Base-by-base conservation (phyloP, 2,329 filamentous ascomycete species). In the Alternaria arbusti region DNA sequence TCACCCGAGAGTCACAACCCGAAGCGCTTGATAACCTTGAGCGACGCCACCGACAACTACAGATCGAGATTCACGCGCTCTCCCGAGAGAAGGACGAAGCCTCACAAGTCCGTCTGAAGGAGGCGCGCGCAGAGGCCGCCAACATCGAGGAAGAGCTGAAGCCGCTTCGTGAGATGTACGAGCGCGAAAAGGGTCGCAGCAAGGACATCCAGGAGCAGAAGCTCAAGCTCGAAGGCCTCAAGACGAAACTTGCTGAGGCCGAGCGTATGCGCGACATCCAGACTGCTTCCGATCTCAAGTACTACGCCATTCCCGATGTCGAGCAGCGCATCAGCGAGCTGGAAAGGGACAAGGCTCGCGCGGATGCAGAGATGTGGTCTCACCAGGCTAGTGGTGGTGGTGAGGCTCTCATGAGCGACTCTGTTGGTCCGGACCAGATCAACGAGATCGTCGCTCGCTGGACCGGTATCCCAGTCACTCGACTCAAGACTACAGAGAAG, bases 401-500 rank as follows among this genome's bases (percentile, higher is more conserved):
- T 57, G 88, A 88, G 60, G 78, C 92, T 23, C 90, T 98, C 79
- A 87, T 98, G 58, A 96, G 94, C 4, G 96, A 99, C 78, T 88
- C 96, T 50, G 96, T 99, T 69, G 96, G 96, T 6, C 94, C 94
- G 11, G 96, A 99, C 69, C 94, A 99, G 80, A 99, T 99, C 86
- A 98, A 99, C 79, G 95, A 98, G 78, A 99, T 99, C 65, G 96
- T 99, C 57, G 91, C 92, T 58, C 90, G 94, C 65, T 97, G 94
- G 93, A 99, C 96, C n/a, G 96, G 96, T 68, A 99, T 99, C 72
- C 96, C 96, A 1, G 93, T 99, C 63, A 98, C 94, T 5, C 88
- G 95, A 65, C 89, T 99, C 44, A 95, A 92, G 84, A 97, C 96
- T 0, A 92, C 94, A 0, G 96, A 99, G 83, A 98, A 97, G 83